Conservation (phyloP, 2,329 filamentous ascomycete genomes). For the Pestalotiopsis sp. region DNA sequence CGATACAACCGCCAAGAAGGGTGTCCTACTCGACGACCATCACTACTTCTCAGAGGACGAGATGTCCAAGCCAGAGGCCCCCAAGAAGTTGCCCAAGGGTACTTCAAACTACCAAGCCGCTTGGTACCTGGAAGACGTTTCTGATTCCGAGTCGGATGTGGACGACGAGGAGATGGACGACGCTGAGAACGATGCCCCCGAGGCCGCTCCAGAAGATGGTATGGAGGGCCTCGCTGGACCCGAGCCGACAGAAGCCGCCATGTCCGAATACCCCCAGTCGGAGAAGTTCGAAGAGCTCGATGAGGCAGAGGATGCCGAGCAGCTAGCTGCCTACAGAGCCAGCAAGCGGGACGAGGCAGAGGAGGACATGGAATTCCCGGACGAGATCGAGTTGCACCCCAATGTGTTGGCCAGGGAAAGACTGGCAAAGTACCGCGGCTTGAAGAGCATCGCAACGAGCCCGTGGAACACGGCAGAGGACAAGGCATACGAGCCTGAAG, state of each 20-base stretch:
- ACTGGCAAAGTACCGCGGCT: conserved; percentile 80
- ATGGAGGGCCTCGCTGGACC: conserved; percentile 68
- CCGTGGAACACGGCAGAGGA: conserved; percentile 90
- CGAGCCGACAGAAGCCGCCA: conserved; percentile 74
- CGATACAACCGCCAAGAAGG: conserved; percentile 65
- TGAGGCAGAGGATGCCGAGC: conserved; percentile 75
- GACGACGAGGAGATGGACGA: conserved; percentile 60
- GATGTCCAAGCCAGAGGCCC: conserved; percentile 57
- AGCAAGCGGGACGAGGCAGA: conserved; percentile 79
- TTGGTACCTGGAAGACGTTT: conserved; percentile 81
- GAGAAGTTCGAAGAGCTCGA: conserved; percentile 88
- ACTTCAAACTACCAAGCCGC: conserved; percentile 94
- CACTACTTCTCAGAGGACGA: conserved; percentile 97
- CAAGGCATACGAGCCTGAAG: conserved; percentile 80
- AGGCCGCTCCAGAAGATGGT: conserved; percentile 77
- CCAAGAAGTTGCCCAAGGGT: conserved; percentile 81
- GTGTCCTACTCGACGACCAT: conserved; percentile 92
- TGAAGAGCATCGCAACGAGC: conserved; percentile 89
- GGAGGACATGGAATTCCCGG: conserved; percentile 93
- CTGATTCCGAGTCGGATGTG: conserved; percentile 78
- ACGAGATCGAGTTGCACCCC: conserved; percentile 93
- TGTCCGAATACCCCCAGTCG: conserved; percentile 90
- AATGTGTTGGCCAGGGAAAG: conserved; percentile 84
- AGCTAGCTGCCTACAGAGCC: conserved; percentile 79
- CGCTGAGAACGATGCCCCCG: conserved; percentile 37